Evolutionary conservation across 306 rosid species (phyloP).

Genomic region (Quillaja saponaria): DNA sequence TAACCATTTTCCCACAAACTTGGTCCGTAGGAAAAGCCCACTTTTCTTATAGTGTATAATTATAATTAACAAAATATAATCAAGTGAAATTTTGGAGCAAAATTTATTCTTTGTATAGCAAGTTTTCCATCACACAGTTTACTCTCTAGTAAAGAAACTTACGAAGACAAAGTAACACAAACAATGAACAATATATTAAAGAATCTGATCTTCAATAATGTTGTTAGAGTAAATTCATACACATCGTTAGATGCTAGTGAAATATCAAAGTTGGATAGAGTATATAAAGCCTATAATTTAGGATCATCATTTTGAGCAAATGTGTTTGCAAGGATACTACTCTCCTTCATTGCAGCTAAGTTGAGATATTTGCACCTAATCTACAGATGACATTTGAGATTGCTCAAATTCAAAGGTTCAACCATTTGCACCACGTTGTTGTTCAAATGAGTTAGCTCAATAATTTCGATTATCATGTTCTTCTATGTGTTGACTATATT

Average conservation of each 20-base stretch:
- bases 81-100: too few species aligned
- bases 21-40: too few species aligned
- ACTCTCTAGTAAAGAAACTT: too few species aligned
- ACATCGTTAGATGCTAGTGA: not conserved
- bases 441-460: slow-evolving; percentile 91
- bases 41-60: too few species aligned
- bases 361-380: slow-evolving; percentile 62
- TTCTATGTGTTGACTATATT: slow-evolving; percentile 61
- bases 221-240: too few species aligned
- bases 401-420: slow-evolving; percentile 98
- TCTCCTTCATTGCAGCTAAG: slow-evolving; percentile 89
- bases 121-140: too few species aligned
- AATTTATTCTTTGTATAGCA: too few species aligned
- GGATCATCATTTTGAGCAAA: slow-evolving; percentile 90
- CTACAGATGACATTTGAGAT: slow-evolving; percentile 76
- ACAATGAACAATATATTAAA: too few species aligned
- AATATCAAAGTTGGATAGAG: slow-evolving; percentile 20
- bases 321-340: slow-evolving; percentile 93
- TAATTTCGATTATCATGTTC: slow-evolving; percentile 61
- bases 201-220: too few species aligned
- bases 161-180: too few species aligned
- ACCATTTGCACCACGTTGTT: slow-evolving; percentile 77
- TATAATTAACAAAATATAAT: too few species aligned
- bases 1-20: too few species aligned
- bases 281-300: slow-evolving; percentile 79